phyloP scores from a whole-genome alignment of 2,329 filamentous ascomycete genomes.

The Hortaea sp. region DNA sequence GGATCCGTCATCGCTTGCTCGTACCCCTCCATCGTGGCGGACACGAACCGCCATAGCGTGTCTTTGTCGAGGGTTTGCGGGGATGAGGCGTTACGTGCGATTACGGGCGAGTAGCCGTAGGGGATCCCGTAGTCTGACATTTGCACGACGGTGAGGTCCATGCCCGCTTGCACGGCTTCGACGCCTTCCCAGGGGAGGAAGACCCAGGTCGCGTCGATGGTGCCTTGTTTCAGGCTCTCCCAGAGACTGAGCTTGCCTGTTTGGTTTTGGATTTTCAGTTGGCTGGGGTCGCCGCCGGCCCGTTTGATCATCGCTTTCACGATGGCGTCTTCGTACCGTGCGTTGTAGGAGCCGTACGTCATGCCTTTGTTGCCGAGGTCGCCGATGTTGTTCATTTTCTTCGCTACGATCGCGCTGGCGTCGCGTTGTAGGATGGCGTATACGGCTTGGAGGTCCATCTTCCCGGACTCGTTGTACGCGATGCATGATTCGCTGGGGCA shows the following conservation, averaged over 20 bases:
- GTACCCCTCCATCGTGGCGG: constrained; percentile 21
- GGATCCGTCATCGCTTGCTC: constrained; percentile 14
- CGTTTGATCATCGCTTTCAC: constrained; percentile 18
- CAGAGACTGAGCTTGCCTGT: constrained; percentile 22
- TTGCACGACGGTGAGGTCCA: constrained; percentile 13
- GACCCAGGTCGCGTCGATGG: constrained; percentile 25
- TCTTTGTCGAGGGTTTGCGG: constrained; percentile 7
- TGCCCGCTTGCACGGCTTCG: constrained; percentile 18
- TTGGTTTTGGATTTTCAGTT: constrained; percentile 14
- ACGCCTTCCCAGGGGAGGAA: constrained; percentile 26
- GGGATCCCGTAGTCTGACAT: constrained; percentile 19
- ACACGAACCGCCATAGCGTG: constrained; percentile 16
- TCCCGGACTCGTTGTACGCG: constrained; percentile 21
- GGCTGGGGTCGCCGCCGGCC: constrained; percentile 17
- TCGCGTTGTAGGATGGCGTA: constrained; percentile 26
- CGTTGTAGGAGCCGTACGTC: constrained; percentile 24
- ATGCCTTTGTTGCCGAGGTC: constrained; percentile 17
- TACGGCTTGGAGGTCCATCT: constrained; percentile 22
- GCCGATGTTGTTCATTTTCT: constrained; percentile 13
- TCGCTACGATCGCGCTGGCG: constrained; percentile 22
- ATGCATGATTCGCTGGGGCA: constrained; percentile 24
- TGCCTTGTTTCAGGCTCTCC: constrained; percentile 16
- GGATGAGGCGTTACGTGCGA: constrained; percentile 9
- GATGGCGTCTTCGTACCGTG: constrained; percentile 23
- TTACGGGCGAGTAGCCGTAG: constrained; percentile 25